Percentiles rank a stretch among this genome's conserved stretches.
phyloP scores from a whole-genome alignment of 345 rosid species.

The Citrus mangshanensis region DNA sequence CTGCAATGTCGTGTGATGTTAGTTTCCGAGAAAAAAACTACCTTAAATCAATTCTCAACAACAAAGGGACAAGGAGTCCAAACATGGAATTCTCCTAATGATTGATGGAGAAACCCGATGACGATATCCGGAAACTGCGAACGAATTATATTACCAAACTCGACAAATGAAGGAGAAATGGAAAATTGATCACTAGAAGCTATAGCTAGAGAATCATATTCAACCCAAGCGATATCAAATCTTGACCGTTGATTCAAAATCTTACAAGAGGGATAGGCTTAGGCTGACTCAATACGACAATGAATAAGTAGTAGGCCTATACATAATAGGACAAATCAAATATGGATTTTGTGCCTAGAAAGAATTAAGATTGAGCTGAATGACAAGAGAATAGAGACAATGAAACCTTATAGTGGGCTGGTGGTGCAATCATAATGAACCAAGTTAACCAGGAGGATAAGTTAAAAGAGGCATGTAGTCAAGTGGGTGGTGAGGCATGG shows the following conservation, averaged over 20 bases:
- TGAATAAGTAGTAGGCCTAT: neutral
- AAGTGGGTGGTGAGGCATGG: conserved; percentile 7
- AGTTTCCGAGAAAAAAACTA: conserved; percentile 13
- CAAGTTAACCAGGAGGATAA: conserved; percentile 14
- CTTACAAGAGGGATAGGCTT: neutral
- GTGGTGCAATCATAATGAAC: conserved; percentile 24
- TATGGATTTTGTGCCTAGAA: conserved; percentile 17
- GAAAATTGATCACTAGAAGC: neutral
- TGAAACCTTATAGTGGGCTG: conserved; percentile 5
- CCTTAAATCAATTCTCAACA: conserved; percentile 2
- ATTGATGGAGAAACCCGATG: conserved; percentile 34
- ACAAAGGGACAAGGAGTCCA: conserved; percentile 27
- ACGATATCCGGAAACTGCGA: neutral
- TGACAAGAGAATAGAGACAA: conserved; percentile 40
- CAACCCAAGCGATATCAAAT: conserved; percentile 4
- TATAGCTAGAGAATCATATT: neutral
- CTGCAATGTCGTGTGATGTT: conserved; percentile 8
- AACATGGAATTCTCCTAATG: conserved; percentile 31
- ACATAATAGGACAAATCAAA: conserved; percentile 9
- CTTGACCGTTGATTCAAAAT: conserved; percentile 3
- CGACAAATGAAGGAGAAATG: neutral
- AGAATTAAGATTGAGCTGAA: conserved; percentile 20
- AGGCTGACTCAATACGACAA: conserved; percentile 2
- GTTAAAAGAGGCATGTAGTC: conserved; percentile 1
- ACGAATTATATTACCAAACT: conserved; percentile 3